These are phyloP conservation scores for Quercus phellos DNA, from an alignment of 331 rosid genomes.

Conservation along the genomic window DNA sequence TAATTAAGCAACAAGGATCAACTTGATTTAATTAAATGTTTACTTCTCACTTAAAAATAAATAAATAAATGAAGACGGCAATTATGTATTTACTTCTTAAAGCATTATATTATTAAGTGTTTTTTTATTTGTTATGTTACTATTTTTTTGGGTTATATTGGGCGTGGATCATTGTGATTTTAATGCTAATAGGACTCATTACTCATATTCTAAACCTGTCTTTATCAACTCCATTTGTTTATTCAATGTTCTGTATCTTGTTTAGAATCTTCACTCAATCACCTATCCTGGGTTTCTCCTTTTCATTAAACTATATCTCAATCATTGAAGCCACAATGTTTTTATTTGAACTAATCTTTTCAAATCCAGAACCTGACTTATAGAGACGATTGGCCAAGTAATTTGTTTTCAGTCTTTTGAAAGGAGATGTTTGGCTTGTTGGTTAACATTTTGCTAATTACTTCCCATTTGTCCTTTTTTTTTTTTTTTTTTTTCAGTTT, in stretches of 20 bases:
- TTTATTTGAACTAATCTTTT: constrained; percentile 14
- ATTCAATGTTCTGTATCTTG: constrained; percentile 10
- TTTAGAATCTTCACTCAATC: constrained; percentile 34
- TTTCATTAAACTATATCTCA: constrained; percentile 27
- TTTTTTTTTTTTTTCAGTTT: constrained; percentile 1
- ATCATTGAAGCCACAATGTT: constrained; percentile 22
- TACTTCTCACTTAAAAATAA: not conserved
- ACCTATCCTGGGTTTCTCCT: constrained; percentile 16
- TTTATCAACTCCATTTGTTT: constrained; percentile 32
- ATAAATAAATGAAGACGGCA: not conserved
- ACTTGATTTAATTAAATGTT: not conserved
- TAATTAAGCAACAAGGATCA: not conserved
- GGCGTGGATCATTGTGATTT: not conserved
- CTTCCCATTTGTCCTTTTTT: constrained; percentile 10
- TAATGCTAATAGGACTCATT: not conserved
- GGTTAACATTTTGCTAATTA: constrained; percentile 3
- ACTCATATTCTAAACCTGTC: constrained; percentile 1
- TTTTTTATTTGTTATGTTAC: too few species aligned
- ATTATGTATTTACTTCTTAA: too few species aligned
- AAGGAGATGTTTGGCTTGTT: constrained; percentile 20
- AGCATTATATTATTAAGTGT: too few species aligned
- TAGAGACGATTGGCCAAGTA: constrained; percentile 5
- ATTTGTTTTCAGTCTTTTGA: constrained; percentile 11
- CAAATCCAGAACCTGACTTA: not conserved
- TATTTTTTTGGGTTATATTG: not conserved